Base-by-base conservation (phyloP, 352 stramenopile genomes). In the Globisporangium ultimum region DNA sequence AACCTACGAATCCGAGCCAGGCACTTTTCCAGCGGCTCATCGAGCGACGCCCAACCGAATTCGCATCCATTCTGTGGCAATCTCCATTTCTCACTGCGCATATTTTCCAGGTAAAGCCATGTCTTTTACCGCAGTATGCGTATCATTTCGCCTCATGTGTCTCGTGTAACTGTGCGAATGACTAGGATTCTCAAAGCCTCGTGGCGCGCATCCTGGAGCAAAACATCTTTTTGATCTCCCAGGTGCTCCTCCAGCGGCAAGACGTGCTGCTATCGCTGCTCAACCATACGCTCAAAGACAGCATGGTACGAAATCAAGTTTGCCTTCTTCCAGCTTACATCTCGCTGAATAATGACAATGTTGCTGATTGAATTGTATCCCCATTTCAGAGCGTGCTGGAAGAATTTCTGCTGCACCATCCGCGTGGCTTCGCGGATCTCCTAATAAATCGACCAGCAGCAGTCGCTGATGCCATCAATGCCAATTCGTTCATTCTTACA, bases 151-250 rank as follows among this genome's bases (percentile, higher is more conserved):
- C 32, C 21, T 5, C n/a, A 8, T 36, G 14, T 45, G 22, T 28
- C 14, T 58, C 34, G 18, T 51, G 48, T 17, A 43, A 24, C 18
- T 34, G 14, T 46, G 36, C n/a, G 3, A 21, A 49, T 53, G 24
- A 28, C 52, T 28, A 84, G 78, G 72, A 75, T 11, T 85, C 76
- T 1, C 69, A 83, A 48, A 61, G 74, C 21, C 57, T 93, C 2
- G 71, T 93, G 13, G 77, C 69, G 21, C 74, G 80, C 3, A 74
- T 93, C 13, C 61, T 93, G 15, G 80, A 93, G 66, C 80, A 91
- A 54, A 88, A 93, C 48, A 73, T 87, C n/a, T 73, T 81, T 48
- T 43, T 75, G 12, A 68, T 93, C 40, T 89, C 83, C 0, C 68
- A 89, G 42, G 73, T 80, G 43, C 71, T 93, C 3, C 60, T 67